These are phyloP conservation scores for Pterocarpus santalinus DNA, from an alignment of 306 rosid genomes.

Conservation along the genomic window DNA sequence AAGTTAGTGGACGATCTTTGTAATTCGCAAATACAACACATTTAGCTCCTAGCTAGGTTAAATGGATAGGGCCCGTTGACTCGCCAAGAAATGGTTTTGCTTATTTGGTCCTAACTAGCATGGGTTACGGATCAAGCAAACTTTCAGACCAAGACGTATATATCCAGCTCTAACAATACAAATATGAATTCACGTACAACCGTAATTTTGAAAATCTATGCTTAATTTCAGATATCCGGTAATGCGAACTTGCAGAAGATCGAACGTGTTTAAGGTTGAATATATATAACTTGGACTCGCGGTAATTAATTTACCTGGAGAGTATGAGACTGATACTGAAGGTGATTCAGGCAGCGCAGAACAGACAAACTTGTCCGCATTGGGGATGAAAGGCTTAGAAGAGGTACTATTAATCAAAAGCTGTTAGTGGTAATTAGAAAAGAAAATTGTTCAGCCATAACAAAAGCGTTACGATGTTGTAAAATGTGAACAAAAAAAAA, in stretches of 20 bases:
- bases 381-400: slow-evolving; percentile 42
- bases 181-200: background rate
- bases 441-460: slow-evolving; percentile 2
- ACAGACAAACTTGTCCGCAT: slow-evolving; percentile 62
- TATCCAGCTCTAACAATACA: no score
- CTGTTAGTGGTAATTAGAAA: slow-evolving; percentile 38
- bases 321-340: slow-evolving; percentile 53
- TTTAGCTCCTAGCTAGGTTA: no score
- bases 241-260: background rate
- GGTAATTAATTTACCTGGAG: slow-evolving; percentile 51
- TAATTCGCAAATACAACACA: no score
- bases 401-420: slow-evolving; percentile 43
- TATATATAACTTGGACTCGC: background rate
- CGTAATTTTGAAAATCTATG: background rate
- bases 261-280: no score
- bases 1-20: no score
- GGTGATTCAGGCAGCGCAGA: slow-evolving; percentile 65
- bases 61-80: no score
- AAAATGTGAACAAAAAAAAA: background rate
- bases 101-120: no score
- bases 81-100: no score
- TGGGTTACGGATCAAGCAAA: no score
- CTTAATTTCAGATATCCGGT: background rate
- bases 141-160: no score
- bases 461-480: background rate